Conservation (phyloP, 495 filamentous ascomycete species). For the Lasiosphaeris hirsuta region DNA sequence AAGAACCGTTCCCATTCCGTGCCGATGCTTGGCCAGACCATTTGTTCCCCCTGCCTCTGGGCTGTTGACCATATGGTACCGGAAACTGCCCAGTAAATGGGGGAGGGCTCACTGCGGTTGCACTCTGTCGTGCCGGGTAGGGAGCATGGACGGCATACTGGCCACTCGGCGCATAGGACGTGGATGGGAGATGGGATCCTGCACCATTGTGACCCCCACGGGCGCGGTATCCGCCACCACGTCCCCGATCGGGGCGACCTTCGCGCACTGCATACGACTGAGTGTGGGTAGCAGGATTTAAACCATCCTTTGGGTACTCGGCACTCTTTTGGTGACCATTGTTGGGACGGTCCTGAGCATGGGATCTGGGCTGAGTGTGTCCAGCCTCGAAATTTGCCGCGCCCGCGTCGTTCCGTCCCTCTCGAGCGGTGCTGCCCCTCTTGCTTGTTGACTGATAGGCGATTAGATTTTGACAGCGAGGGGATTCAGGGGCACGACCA, state of each 20-base stretch:
- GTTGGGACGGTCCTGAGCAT: slow-evolving; percentile 19
- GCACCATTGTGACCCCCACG: slow-evolving; percentile 31
- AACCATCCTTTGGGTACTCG: slow-evolving; percentile 25
- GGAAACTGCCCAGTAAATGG: slow-evolving; percentile 23
- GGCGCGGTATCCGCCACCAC: slow-evolving; percentile 39
- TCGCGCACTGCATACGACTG: slow-evolving; percentile 33
- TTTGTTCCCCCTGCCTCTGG: slow-evolving; percentile 27
- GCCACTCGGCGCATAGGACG: slow-evolving; percentile 20
- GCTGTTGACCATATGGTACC: slow-evolving; percentile 14
- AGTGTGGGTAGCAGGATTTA: slow-evolving; percentile 17
- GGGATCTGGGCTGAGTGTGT: not conserved
- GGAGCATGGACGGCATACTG: slow-evolving; percentile 21
- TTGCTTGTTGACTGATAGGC: slow-evolving; percentile 7
- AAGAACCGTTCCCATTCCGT: slow-evolving; percentile 19
- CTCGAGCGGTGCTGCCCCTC: slow-evolving; percentile 17
- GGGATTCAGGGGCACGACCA: not conserved
- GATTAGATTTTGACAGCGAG: not conserved
- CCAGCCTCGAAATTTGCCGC: slow-evolving; percentile 17
- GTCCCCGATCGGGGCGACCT: slow-evolving; percentile 35
- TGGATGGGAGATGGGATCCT: slow-evolving; percentile 14
- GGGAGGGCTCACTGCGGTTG: slow-evolving; percentile 22
- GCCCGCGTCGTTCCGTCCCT: slow-evolving; percentile 25
- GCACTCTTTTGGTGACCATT: slow-evolving; percentile 14
- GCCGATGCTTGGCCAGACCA: slow-evolving; percentile 18
- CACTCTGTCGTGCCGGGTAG: slow-evolving; percentile 26